These are phyloP conservation scores for Cyathus striatus DNA, from an alignment of 768 basidiomycete genomes.

Conservation along the genomic window DNA sequence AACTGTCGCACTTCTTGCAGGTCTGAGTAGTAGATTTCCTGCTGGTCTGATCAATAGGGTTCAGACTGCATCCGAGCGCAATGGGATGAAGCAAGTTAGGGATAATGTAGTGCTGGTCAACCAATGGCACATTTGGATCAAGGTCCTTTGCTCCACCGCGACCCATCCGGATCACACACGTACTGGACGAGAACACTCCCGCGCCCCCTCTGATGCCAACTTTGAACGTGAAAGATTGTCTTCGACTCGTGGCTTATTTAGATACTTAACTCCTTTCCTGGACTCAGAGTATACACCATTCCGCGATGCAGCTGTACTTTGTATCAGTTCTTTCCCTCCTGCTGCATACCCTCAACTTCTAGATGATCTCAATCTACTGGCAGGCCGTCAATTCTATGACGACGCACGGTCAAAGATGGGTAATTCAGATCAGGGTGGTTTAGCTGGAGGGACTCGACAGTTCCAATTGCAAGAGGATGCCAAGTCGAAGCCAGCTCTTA, in stretches of 20 bases:
- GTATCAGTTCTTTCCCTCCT: constrained; percentile 83
- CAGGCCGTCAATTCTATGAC: constrained; percentile 81
- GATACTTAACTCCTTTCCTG: constrained; percentile 81
- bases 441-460: constrained; percentile 36
- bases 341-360: constrained; percentile 74
- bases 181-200: constrained; percentile 61
- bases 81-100: constrained; percentile 43
- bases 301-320: constrained; percentile 81
- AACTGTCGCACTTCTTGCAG: constrained; percentile 67
- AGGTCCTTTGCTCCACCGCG: constrained; percentile 81
- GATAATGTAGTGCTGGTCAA: constrained; percentile 59
- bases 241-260: constrained; percentile 80
- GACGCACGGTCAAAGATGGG: constrained; percentile 48
- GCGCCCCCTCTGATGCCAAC: constrained; percentile 66
- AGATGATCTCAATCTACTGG: constrained; percentile 78
- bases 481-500: constrained; percentile 37
- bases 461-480: constrained; percentile 67
- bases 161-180: constrained; percentile 55
- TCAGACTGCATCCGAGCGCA: constrained; percentile 37
- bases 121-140: constrained; percentile 85
- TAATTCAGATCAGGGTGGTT: constrained; percentile 29
- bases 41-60: constrained; percentile 36
- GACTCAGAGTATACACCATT: constrained; percentile 82
- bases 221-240: constrained; percentile 79
- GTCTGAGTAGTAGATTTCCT: constrained; percentile 56